Percentiles rank a stretch among this genome's conserved stretches.
These are phyloP conservation scores for Diaporthe caulivora DNA, from an alignment of 2,329 filamentous ascomycete species.

Conservation along the genomic window DNA sequence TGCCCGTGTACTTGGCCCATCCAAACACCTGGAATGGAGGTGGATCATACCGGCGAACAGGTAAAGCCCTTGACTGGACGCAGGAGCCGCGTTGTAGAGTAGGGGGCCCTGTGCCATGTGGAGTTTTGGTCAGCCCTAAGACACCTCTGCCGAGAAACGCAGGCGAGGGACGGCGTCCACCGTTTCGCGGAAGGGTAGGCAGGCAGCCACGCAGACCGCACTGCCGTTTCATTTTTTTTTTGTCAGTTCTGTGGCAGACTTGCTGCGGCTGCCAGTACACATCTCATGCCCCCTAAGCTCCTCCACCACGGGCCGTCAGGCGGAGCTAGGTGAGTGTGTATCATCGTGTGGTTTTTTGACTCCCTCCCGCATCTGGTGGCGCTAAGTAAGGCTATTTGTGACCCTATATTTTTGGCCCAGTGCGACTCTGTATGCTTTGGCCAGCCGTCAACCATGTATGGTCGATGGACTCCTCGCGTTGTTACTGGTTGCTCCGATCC, in stretches of 20 bases:
- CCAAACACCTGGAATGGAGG: constrained; percentile 3
- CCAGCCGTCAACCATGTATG: not conserved
- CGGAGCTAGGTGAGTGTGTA: not conserved
- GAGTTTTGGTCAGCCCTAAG: constrained; percentile 32
- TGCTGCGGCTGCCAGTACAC: not conserved
- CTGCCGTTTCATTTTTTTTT: not conserved
- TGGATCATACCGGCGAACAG: constrained; percentile 25
- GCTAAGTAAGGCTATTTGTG: constrained; percentile 7
- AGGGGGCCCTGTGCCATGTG: constrained; percentile 10
- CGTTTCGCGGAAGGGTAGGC: constrained; percentile 17
- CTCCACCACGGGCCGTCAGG: constrained; percentile 20
- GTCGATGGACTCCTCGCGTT: not conserved
- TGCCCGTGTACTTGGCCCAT: constrained; percentile 5
- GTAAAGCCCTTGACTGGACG: constrained; percentile 34
- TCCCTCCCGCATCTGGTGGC: constrained; percentile 16
- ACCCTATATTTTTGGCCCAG: constrained; percentile 8
- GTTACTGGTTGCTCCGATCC: not conserved
- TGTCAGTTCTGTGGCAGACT: not conserved
- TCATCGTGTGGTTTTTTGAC: constrained; percentile 12
- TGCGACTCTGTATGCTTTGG: not conserved
- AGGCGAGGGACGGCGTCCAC: constrained; percentile 12
- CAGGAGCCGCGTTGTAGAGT: not conserved
- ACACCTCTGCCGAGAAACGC: constrained; percentile 28
- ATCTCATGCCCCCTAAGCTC: not conserved
- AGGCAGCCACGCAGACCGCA: not conserved